Base-by-base conservation (phyloP, 306 rosid genomes). In the Quercus mongolica region DNA sequence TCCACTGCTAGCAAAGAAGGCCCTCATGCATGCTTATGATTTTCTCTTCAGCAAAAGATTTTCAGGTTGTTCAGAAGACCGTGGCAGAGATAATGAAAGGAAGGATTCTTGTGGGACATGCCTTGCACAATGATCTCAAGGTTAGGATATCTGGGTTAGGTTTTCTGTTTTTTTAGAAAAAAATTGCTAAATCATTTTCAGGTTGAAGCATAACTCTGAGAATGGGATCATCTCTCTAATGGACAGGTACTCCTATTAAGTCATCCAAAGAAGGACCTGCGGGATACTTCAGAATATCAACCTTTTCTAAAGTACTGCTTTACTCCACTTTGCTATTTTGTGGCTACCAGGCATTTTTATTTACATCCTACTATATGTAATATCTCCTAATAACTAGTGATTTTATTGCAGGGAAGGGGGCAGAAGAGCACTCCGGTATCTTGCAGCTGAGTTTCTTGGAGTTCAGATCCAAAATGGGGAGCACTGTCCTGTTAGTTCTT, bases 21-120 rank as follows among this genome's bases (percentile, higher is more conserved):
- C 59, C 72, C 78, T 59, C 30, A 77, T 46, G 69, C 61, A 54
- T 83, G 44, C 23, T 74, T 74, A 75, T 18, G 25, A 72, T 74
- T 19, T 71, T 56, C 72, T 82, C 83, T 82, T 80, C 80, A 95
- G 99, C 91, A 3, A 91, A 90, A 85, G 96, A 91, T 86, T 93
- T 93, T 73, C 70, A 85, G 64, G 55, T 80, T 56, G 98, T 78
- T 85, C 99, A 95, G 88, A 93, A 84, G 81, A 90, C 74, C 77
- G 98, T 95, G 75, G 96, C 99, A 6, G 98, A 91, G 75, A 79
- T 95, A 65, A 89, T 90, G 71, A 88, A 88, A 57, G 96, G 93
- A 86, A 88, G 87, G 85, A 78, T 89, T 88, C 97, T 95, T 74
- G 99, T 93, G 62, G 98, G 99, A 52, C 98, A 91, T 86, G 98